Evolutionary conservation across 2,329 filamentous ascomycete genomes (phyloP).

Genomic region (Ascochyta fabae): DNA sequence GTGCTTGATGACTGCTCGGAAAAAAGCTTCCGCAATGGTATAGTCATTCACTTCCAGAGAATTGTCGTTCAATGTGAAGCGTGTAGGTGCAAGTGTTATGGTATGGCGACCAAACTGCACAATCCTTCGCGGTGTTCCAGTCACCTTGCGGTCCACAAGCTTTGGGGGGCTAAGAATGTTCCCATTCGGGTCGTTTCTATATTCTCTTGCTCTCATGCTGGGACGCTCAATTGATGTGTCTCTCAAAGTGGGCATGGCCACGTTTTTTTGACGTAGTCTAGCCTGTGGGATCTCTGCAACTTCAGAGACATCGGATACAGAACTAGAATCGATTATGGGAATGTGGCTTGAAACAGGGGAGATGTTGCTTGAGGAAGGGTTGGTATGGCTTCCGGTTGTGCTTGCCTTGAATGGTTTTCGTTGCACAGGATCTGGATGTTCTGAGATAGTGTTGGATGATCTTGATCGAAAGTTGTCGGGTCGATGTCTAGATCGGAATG

Average conservation of each 20-base stretch:
- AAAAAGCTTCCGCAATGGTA: neutral
- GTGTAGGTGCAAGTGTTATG: neutral
- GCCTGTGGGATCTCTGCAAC: neutral
- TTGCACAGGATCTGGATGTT: no score
- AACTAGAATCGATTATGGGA: no score
- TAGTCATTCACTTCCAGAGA: neutral
- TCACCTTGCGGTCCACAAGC: neutral
- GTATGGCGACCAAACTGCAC: neutral
- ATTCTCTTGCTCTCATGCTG: neutral
- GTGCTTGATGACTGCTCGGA: neutral
- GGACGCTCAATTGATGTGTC: neutral
- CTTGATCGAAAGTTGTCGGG: neutral
- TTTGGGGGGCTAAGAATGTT: neutral
- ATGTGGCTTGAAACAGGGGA: no score
- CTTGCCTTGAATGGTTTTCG: no score
- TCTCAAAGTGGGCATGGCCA: neutral
- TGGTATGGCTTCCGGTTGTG: no score
- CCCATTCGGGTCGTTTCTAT: conserved; percentile 1
- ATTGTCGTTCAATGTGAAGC: neutral
- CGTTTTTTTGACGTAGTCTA: no score
- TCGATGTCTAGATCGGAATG: neutral
- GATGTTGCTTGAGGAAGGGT: no score
- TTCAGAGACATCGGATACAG: no score
- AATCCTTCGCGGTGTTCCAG: neutral
- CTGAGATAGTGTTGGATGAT: no score